Evolutionary conservation across 2,329 filamentous ascomycete genomes (phyloP).

Genomic region (Ceratocystis papillata): DNA sequence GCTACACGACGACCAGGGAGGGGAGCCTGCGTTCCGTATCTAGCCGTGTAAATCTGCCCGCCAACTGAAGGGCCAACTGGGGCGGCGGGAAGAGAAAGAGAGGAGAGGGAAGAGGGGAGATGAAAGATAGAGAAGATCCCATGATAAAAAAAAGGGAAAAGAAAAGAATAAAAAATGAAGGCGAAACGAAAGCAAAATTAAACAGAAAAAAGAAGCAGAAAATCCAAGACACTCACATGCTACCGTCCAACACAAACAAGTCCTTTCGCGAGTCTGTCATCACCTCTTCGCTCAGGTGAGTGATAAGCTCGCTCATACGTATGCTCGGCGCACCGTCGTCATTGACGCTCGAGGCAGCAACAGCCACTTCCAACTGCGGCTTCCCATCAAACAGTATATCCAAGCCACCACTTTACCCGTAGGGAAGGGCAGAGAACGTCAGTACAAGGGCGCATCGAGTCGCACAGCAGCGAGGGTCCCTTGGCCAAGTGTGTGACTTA

Average conservation of each 20-base stretch:
- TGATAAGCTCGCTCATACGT: slow-evolving; percentile 66
- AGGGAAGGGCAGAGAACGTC: neutral
- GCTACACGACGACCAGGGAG: neutral
- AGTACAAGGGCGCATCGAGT: neutral
- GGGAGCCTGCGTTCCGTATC: too few species aligned
- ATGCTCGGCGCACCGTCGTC: slow-evolving; percentile 34
- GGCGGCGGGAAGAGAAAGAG: neutral
- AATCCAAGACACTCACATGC: slow-evolving; percentile 56
- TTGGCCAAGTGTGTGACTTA: slow-evolving; percentile 30
- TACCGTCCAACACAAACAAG: slow-evolving; percentile 75
- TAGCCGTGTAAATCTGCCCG: neutral
- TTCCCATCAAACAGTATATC: slow-evolving; percentile 88
- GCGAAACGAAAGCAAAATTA: too few species aligned
- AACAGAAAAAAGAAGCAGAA: neutral
- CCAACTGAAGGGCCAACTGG: neutral
- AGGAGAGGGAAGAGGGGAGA: too few species aligned
- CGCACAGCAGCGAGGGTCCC: neutral
- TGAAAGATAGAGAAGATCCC: too few species aligned
- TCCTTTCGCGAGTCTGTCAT: slow-evolving; percentile 83
- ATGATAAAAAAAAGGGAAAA: too few species aligned
- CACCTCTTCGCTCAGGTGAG: slow-evolving; percentile 64
- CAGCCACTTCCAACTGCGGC: slow-evolving; percentile 56
- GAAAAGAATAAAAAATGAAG: too few species aligned
- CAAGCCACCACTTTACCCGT: slow-evolving; percentile 60
- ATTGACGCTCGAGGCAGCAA: slow-evolving; percentile 53